Evolutionary conservation across 2,329 filamentous ascomycete species (phyloP), one percentile per base, ranked within the genome.

Genomic region (Hirsutella minnesotensis): DNA sequence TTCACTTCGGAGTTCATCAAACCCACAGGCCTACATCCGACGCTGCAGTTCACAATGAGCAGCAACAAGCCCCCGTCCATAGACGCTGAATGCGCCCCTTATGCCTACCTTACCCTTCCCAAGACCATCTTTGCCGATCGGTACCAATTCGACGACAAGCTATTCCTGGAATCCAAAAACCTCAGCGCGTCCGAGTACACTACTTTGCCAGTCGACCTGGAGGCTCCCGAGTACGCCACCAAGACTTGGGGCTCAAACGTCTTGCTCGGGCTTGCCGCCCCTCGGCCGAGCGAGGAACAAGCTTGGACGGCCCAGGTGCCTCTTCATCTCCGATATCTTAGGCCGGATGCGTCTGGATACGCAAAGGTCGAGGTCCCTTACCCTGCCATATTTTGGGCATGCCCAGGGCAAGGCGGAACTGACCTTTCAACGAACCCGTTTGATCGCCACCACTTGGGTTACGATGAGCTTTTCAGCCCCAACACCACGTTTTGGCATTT

Each of bases 371-470:
- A 77, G n/a, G 60, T 92, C 0, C 85, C 90, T 0, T 89, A 83
- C 66, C 90, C 90, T 0, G 75, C 77, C 0, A 75, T 95, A 0
- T 95, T 95, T 67, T 95, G 89, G 89, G 87, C 88, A 1, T 96
- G 90, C 56, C 70, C 75, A 8, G 75, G 81, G 0, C 73, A 77
- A 9, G 72, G 77, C 41, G 77, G 74, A 1, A 72, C 71, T 1
- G 82, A 85, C 53, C 85, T 90, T 62, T 62, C 74, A 0, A 74
- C 72, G 5, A 95, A 84, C 54, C 90, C 90, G 0, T 96, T 96
- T 60, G 89, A 95, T 59, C 71, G 86, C 5, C 67, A 72, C n/a
- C 77, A 86, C 55, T 54, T 95, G n/a, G 89, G 88, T 1, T 95
- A 89, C 59, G 90, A 95, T 50, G 76, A 73, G 0, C 62, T 94